phyloP scores from a whole-genome alignment of 768 basidiomycete species.

The Pleurotus eryngii region DNA sequence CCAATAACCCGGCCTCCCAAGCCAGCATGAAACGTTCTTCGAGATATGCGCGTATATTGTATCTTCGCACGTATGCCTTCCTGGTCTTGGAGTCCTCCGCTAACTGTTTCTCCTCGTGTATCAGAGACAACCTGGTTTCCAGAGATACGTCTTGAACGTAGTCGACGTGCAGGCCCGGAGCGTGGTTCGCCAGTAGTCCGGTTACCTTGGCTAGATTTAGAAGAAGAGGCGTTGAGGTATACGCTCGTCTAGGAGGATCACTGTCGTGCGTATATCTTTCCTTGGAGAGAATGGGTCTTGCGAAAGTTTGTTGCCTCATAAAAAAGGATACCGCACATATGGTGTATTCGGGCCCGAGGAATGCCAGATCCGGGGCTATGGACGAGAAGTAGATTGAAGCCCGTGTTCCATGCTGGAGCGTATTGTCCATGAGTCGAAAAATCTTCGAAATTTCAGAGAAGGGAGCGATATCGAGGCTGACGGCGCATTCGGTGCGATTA shows the following conservation, averaged over 20 bases:
- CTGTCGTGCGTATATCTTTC: background rate
- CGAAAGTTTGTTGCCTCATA: constrained; percentile 20
- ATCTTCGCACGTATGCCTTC: constrained; percentile 23
- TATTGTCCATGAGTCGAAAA: constrained; percentile 20
- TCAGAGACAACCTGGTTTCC: constrained; percentile 25
- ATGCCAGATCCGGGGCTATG: constrained; percentile 30
- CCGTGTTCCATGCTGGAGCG: constrained; percentile 13
- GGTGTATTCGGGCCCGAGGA: constrained; percentile 33
- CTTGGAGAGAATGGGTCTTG: background rate
- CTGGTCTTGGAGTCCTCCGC: constrained; percentile 24
- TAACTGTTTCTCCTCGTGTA: constrained; percentile 21
- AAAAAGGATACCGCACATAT: constrained; percentile 44
- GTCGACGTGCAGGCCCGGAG: constrained; percentile 25
- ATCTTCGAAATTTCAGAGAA: constrained; percentile 20
- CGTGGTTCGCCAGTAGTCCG: constrained; percentile 26
- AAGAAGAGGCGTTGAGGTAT: constrained; percentile 36
- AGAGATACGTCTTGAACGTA: constrained; percentile 38
- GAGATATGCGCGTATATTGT: constrained; percentile 38
- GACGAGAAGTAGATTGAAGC: constrained; percentile 31
- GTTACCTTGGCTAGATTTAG: constrained; percentile 34
- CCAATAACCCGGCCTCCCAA: constrained; percentile 52
- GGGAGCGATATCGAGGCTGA: constrained; percentile 11
- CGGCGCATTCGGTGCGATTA: background rate
- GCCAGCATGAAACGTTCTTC: constrained; percentile 42
- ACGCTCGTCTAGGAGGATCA: background rate